Evolutionary conservation across 257 asterid species (phyloP), one percentile per base, ranked within the genome.

Genomic region (Paraleonurus japonicus): DNA sequence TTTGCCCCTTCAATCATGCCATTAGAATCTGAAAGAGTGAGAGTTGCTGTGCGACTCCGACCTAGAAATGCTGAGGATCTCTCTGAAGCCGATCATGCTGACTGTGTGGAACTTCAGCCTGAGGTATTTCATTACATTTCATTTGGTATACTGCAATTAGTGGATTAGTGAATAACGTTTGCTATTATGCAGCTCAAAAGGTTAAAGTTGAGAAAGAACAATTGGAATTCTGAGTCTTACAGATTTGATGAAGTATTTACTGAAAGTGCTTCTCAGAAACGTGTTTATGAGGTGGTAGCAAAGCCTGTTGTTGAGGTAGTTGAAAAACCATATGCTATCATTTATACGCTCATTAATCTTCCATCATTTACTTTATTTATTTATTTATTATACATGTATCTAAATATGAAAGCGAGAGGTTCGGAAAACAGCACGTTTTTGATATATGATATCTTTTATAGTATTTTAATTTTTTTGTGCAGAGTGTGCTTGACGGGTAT

Each of bases 241-340:
- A 79, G 86, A 80, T 92, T 92, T 72, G 98, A 92, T 79, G 96
- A 92, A 77, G 80, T 89, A 41, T 89, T 92, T 62, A 82, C 95
- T 9, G 94, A 83, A 70, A 88, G 80, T 76, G 84, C 96, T 75
- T 92, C 98, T 32, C 98, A 92, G 67, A 92, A 85, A 81, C 98
- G 95, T 26, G 84, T 92, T 66, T 92, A 92, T 35, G 98, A 92
- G 82, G 93, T 73, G 39, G 98, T 92, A 48, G 98, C 98, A 72
- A 89, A 88, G 83, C 96, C 98, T 67, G 98, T 92, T 60, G 96
- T 92, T 75, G 96, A 92, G 89, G 98, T 89, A 76, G 73, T 75
- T 61, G 33, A 19, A 73, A 67, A 61, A 23, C 32, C 27, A 4
- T 50, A 26, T 27, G 35, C 58, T 48, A 12, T 50, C 48, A 57